phyloP scores from a whole-genome alignment of 768 basidiomycete species.

The Mycena sanguinolenta region DNA sequence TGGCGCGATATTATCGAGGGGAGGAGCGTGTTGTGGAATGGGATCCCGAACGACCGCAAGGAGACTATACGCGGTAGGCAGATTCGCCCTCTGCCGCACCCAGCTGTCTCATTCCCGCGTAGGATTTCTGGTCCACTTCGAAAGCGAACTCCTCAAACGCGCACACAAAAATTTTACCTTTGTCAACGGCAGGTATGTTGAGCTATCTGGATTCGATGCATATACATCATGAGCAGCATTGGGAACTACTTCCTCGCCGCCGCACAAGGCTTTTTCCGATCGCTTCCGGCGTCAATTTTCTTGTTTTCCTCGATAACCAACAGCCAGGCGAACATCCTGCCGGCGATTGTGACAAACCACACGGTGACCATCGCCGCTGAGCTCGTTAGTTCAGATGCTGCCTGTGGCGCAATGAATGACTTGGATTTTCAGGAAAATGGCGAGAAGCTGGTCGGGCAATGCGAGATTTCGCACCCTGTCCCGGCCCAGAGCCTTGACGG shows the following conservation, averaged over 20 bases:
- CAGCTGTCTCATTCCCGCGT: conserved; percentile 8
- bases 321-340: conserved; percentile 88
- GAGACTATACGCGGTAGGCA: conserved; percentile 90
- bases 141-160: conserved; percentile 86
- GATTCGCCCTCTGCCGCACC: neutral
- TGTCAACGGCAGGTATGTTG: conserved; percentile 81
- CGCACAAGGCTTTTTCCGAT: conserved; percentile 91
- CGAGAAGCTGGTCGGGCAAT: conserved; percentile 87
- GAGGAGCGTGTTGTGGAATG: conserved; percentile 81
- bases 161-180: conserved; percentile 97
- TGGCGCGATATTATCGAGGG: conserved; percentile 97
- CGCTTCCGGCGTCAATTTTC: conserved; percentile 93
- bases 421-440: conserved; percentile 75
- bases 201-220: conserved; percentile 5
- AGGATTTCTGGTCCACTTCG: conserved; percentile 96
- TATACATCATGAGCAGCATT: conserved; percentile 60
- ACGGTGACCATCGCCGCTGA: conserved; percentile 96
- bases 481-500: conserved; percentile 40
- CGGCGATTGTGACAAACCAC: conserved; percentile 93
- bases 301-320: conserved; percentile 92
- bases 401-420: conserved; percentile 9
- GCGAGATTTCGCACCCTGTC: conserved; percentile 90
- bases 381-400: conserved; percentile 60
- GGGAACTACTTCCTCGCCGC: conserved; percentile 95
- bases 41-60: conserved; percentile 90